These are phyloP conservation scores for Schizochytrium sp. DNA, from an alignment of 108 stramenopile species.

Conservation along the genomic window DNA sequence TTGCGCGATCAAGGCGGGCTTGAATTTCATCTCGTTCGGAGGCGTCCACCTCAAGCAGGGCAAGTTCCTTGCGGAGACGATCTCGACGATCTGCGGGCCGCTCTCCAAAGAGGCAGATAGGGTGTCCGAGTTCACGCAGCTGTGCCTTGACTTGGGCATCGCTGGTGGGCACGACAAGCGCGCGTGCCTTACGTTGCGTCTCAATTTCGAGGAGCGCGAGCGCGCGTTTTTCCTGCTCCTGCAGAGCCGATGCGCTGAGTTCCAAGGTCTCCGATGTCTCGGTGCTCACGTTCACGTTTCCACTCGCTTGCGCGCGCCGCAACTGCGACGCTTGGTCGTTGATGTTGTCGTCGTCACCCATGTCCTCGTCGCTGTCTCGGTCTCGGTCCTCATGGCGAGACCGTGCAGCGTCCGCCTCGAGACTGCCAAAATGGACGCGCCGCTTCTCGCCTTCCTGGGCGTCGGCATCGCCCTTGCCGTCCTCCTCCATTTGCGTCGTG, in stretches of 20 bases:
- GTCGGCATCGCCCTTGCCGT: too few species aligned
- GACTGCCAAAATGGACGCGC: not conserved
- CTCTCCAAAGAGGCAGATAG: conserved; percentile 28
- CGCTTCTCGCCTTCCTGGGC: not conserved
- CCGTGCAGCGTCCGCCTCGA: not conserved
- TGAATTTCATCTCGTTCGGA: not conserved
- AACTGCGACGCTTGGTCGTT: not conserved
- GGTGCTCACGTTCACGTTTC: not conserved
- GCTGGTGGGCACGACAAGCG: not conserved
- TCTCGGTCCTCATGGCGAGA: too few species aligned
- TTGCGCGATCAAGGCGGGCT: not conserved
- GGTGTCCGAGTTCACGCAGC: conserved; percentile 18
- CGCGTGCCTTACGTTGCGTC: not conserved
- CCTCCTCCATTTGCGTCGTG: too few species aligned
- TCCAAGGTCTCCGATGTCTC: not conserved
- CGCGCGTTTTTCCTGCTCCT: not conserved
- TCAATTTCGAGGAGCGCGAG: not conserved
- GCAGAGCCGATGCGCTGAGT: not conserved
- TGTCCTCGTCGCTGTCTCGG: not conserved
- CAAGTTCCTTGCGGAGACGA: conserved; percentile 12
- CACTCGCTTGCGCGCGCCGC: not conserved
- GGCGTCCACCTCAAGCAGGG: not conserved
- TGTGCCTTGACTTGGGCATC: not conserved
- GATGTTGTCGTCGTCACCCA: not conserved
- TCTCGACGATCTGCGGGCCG: conserved; percentile 26